A percentile compares a stretch with the other conserved stretches of the same genome.
These are phyloP conservation scores for Microstegium vimineum DNA, from an alignment of 176 grass and related monocot genomes.

Conservation along the genomic window DNA sequence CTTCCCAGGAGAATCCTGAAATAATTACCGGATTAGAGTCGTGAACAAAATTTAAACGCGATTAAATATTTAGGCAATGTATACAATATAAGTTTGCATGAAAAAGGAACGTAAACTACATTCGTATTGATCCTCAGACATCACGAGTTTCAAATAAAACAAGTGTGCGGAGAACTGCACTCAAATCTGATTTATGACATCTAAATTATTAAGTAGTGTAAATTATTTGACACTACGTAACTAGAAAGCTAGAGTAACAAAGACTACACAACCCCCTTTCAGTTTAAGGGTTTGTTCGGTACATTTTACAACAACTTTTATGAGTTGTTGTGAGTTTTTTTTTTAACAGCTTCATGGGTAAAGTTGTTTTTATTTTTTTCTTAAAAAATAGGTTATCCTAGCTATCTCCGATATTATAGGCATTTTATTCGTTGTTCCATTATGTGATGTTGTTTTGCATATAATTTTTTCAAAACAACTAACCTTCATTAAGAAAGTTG, in stretches of 20 bases:
- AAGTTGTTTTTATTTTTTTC: no score
- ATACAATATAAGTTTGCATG: neutral
- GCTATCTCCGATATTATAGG: no score
- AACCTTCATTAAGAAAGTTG: no score
- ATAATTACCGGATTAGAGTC: neutral
- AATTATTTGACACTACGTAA: neutral
- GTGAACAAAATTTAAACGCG: neutral
- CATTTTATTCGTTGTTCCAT: no score
- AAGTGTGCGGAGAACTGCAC: neutral
- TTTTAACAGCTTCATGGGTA: no score
- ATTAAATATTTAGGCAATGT: neutral
- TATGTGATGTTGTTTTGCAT: no score
- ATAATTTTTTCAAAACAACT: no score
- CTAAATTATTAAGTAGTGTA: neutral
- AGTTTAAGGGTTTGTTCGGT: no score
- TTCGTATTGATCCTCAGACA: neutral
- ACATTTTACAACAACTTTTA: no score
- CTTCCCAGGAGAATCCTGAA: conserved; percentile 84
- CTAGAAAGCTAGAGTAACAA: neutral
- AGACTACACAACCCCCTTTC: neutral
- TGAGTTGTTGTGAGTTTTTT: no score
- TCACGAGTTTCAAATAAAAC: neutral
- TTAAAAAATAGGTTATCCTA: no score
- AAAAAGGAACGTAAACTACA: neutral
- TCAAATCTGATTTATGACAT: neutral